A percentile compares a stretch with the other conserved stretches of the same genome.
Conservation (phyloP, 768 basidiomycete genomes). For the Calocybe indica region DNA sequence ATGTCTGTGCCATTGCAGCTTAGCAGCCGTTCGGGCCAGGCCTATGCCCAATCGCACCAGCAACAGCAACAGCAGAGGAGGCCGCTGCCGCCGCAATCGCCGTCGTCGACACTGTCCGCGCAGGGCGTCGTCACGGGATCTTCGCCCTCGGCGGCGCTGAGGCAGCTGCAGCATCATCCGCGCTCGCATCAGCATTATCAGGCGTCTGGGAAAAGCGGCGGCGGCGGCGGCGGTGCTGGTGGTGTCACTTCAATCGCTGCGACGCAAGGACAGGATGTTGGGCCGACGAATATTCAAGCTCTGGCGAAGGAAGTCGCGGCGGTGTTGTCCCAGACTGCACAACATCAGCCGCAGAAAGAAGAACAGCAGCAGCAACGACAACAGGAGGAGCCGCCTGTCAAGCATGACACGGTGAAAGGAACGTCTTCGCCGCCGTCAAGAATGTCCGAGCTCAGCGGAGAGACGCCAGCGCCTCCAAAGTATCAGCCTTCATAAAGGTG, state of each 20-base stretch:
- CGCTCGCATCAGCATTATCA: conserved; percentile 5
- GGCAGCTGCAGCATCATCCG: neutral
- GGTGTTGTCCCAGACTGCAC: conserved; percentile 17
- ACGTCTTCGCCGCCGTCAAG: too few relatives aligned
- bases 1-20: too few relatives aligned
- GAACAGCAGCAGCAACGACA: too few relatives aligned
- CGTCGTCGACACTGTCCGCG: neutral
- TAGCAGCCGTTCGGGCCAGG: neutral
- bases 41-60: neutral
- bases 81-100: neutral
- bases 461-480: too few relatives aligned
- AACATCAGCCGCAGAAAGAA: neutral
- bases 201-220: neutral
- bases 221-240: neutral
- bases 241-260: conserved; percentile 1
- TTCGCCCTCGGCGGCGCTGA: neutral
- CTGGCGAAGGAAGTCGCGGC: conserved; percentile 23
- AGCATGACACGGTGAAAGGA: too few relatives aligned
- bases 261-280: neutral
- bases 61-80: neutral
- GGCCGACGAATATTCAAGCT: conserved; percentile 13
- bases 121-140: neutral
- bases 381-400: too few relatives aligned
- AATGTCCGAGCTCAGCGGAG: too few relatives aligned
- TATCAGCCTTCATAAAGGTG: too few relatives aligned